Evolutionary conservation across 805 yeast species (phyloP).

Genomic region (Nakazawaea ishiwadae): DNA sequence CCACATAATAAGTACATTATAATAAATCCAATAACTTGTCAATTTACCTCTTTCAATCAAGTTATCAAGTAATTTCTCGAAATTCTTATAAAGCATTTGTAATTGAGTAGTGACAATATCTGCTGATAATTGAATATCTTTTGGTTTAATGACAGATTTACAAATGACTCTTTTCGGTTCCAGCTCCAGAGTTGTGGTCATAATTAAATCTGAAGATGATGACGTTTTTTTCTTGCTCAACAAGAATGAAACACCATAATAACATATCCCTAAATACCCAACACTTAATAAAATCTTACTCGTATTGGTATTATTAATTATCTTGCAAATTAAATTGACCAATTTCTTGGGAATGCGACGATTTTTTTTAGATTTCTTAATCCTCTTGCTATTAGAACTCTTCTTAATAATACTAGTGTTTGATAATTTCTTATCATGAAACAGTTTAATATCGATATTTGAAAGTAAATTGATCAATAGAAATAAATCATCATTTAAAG

Average conservation of each 20-base stretch:
- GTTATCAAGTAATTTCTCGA: conserved; percentile 2
- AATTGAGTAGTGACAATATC: not conserved
- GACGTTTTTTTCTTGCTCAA: conserved; percentile 1
- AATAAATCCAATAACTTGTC: conserved; percentile 11
- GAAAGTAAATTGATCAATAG: conserved; percentile 26
- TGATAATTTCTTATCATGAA: not conserved
- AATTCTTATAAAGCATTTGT: not conserved
- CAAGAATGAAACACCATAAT: conserved; percentile 3
- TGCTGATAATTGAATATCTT: not conserved
- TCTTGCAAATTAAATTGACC: not conserved
- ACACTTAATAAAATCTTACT: conserved; percentile 4
- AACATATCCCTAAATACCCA: conserved; percentile 11
- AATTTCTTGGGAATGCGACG: not conserved
- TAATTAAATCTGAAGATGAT: not conserved
- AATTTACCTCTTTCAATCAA: conserved; percentile 8
- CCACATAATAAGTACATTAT: conserved; percentile 1
- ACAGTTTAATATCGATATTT: conserved; percentile 16
- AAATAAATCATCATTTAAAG: conserved; percentile 26
- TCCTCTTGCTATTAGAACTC: not conserved
- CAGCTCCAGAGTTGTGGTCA: not conserved
- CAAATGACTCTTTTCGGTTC: not conserved
- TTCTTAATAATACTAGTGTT: not conserved
- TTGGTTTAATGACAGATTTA: not conserved
- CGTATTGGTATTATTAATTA: conserved; percentile 1
- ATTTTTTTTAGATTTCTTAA: not conserved